These are phyloP conservation scores for Cantharellus cinnabarinus DNA, from an alignment of 768 basidiomycete species.

Conservation along the genomic window DNA sequence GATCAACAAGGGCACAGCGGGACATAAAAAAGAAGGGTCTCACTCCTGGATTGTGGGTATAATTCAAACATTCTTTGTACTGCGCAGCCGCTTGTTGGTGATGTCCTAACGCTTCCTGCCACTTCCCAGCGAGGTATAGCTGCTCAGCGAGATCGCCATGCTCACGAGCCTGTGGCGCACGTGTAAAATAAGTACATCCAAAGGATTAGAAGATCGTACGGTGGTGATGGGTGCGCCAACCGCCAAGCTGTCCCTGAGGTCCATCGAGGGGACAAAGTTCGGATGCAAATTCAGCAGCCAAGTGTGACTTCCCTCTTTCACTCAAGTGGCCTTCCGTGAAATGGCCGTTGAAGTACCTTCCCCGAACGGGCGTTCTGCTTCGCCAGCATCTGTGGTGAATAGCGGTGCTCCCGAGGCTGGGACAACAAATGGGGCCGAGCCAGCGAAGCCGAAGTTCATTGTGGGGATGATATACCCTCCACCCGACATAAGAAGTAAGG, in stretches of 20 bases:
- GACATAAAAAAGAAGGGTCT: background rate
- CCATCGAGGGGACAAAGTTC: no score
- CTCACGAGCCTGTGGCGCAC: background rate
- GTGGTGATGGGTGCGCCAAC: background rate
- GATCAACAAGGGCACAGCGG: background rate
- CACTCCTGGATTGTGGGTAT: background rate
- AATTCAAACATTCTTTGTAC: background rate
- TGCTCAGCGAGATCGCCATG: background rate
- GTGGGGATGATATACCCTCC: constrained; percentile 7
- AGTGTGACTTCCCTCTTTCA: no score
- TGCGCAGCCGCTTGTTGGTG: background rate
- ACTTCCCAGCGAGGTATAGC: background rate
- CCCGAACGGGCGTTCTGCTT: no score
- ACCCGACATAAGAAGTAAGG: constrained; percentile 9
- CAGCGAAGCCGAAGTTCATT: background rate
- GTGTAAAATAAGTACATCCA: background rate
- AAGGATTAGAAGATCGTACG: no score
- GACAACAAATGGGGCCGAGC: background rate
- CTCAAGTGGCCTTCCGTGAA: no score
- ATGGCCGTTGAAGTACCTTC: no score
- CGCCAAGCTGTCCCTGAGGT: background rate
- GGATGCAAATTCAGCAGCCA: no score
- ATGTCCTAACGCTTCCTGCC: background rate
- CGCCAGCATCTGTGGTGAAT: no score
- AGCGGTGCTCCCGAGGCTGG: no score